Percentiles rank a stretch among this genome's conserved stretches.
phyloP scores from a whole-genome alignment of 1,284 basidiomycete genomes.

The Macrocystidia cucumis region DNA sequence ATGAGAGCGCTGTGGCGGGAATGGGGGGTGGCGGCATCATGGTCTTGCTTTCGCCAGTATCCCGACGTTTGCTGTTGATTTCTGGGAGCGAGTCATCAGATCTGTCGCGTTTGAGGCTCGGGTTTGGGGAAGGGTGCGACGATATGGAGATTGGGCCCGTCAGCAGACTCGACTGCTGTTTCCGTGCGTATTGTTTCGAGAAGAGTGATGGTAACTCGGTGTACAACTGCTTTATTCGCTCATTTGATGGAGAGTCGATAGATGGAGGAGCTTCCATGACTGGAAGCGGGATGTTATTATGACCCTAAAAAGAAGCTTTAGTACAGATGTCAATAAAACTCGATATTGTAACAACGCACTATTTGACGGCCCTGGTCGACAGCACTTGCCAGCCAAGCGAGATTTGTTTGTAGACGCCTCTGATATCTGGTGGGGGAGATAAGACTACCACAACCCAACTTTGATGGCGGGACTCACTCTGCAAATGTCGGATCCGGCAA shows the following conservation, averaged over 20 bases:
- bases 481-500: slow-evolving; percentile 42
- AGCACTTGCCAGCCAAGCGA: slow-evolving; percentile 58
- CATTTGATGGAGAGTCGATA: slow-evolving; percentile 41
- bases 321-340: background rate
- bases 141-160: slow-evolving; percentile 4
- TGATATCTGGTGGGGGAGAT: slow-evolving; percentile 35
- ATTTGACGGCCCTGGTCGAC: slow-evolving; percentile 44
- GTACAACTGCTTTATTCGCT: slow-evolving; percentile 57
- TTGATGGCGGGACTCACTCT: slow-evolving; percentile 36
- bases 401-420: slow-evolving; percentile 51
- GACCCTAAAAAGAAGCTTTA: slow-evolving; percentile 15
- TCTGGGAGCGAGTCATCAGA: slow-evolving; percentile 37
- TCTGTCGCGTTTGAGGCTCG: slow-evolving; percentile 52
- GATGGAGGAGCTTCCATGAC: slow-evolving; percentile 48
- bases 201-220: slow-evolving; percentile 51
- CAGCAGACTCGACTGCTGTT: slow-evolving; percentile 25
- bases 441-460: background rate
- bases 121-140: slow-evolving; percentile 7
- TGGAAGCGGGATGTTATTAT: slow-evolving; percentile 33
- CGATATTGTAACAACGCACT: slow-evolving; percentile 23
- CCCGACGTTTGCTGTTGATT: slow-evolving; percentile 52
- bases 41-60: slow-evolving; percentile 54
- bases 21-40: slow-evolving; percentile 28
- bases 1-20: slow-evolving; percentile 1
- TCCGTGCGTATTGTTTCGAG: slow-evolving; percentile 52